Conservation (phyloP, 2,329 filamentous ascomycete genomes). For the Neonectria faginata region DNA sequence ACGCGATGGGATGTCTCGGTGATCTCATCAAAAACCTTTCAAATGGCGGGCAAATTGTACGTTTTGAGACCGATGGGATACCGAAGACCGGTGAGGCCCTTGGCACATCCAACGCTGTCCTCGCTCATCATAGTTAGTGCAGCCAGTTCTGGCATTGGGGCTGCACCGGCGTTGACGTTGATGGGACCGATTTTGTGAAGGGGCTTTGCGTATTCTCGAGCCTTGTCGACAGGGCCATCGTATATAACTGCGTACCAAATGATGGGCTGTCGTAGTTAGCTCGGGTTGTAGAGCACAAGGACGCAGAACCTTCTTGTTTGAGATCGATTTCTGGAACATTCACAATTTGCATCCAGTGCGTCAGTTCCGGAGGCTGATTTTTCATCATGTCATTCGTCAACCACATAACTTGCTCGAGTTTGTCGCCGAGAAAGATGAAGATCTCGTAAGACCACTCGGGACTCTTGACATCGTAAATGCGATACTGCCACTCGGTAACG, state of each 20-base stretch:
- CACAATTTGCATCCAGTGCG: constrained; percentile 35
- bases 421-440: constrained; percentile 50
- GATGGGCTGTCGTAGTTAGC: constrained; percentile 47
- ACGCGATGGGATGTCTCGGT: constrained; percentile 30
- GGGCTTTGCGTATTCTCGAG: constrained; percentile 53
- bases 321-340: constrained; percentile 34
- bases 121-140: constrained; percentile 54
- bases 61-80: constrained; percentile 57
- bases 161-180: constrained; percentile 42
- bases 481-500: constrained; percentile 57
- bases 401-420: constrained; percentile 33
- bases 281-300: rapidly evolving
- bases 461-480: constrained; percentile 57
- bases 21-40: constrained; percentile 49
- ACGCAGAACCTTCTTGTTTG: background rate
- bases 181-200: constrained; percentile 56
- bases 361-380: constrained; percentile 29
- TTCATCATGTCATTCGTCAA: constrained; percentile 34
- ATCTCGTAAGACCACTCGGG: constrained; percentile 54
- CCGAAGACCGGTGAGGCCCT: constrained; percentile 53
- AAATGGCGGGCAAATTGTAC: constrained; percentile 49
- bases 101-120: constrained; percentile 54
- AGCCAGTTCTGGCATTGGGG: constrained; percentile 58
- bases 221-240: constrained; percentile 52
- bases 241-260: constrained; percentile 56